phyloP scores from a whole-genome alignment of 768 basidiomycete genomes.

The Tricholoma sp. region DNA sequence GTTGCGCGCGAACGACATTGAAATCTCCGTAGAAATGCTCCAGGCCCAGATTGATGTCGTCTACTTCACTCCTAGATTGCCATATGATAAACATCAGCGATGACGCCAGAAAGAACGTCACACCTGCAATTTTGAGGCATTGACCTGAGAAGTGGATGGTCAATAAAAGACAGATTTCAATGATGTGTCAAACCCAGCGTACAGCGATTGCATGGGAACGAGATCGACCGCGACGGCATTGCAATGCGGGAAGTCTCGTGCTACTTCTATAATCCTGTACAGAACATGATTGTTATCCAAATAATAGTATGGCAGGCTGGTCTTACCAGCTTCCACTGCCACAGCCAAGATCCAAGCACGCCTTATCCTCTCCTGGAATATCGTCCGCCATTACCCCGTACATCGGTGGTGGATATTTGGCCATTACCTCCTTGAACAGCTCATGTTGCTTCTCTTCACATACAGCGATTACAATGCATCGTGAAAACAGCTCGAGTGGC shows the following conservation, averaged over 20 bases:
- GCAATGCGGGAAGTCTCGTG: constrained; percentile 66
- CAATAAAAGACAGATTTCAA: constrained; percentile 13
- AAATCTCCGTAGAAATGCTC: constrained; percentile 80
- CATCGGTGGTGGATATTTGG: constrained; percentile 60
- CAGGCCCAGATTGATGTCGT: constrained; percentile 79
- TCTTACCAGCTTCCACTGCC: constrained; percentile 73
- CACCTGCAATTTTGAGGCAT: constrained; percentile 73
- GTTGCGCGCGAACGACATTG: constrained; percentile 67
- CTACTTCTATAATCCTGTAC: constrained; percentile 69
- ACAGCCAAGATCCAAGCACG: constrained; percentile 71
- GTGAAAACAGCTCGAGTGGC: not conserved
- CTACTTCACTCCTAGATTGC: constrained; percentile 64
- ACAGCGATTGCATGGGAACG: constrained; percentile 73
- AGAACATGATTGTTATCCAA: constrained; percentile 4
- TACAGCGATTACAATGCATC: constrained; percentile 6
- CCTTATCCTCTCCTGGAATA: constrained; percentile 51
- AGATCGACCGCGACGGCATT: constrained; percentile 72
- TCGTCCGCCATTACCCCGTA: constrained; percentile 55
- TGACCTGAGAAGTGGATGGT: constrained; percentile 30
- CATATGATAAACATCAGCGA: constrained; percentile 4
- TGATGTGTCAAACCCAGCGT: constrained; percentile 26
- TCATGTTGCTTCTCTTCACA: constrained; percentile 59
- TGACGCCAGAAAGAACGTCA: constrained; percentile 6
- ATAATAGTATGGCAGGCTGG: not conserved
- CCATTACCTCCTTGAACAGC: constrained; percentile 60